phyloP scores from a whole-genome alignment of 371 early-diverging fungal genomes.

The Cokeromyces recurvatus region DNA sequence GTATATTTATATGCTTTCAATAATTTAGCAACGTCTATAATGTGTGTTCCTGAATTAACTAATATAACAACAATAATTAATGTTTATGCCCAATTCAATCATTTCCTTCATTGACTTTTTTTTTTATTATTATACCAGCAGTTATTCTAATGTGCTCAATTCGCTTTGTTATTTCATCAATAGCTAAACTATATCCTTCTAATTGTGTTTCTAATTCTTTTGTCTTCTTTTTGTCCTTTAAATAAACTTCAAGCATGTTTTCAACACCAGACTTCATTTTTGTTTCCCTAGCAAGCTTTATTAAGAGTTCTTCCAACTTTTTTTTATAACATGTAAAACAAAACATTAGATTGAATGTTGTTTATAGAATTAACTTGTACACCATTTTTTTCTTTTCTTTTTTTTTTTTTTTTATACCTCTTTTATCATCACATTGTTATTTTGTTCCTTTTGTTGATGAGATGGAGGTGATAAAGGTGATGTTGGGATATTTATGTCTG shows the following conservation, averaged over 20 bases:
- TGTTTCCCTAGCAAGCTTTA: slow-evolving; percentile 29
- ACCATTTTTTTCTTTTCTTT: neutral
- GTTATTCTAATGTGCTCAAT: slow-evolving; percentile 40
- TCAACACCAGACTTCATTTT: slow-evolving; percentile 48
- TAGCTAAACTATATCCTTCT: slow-evolving; percentile 35
- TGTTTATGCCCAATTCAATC: neutral
- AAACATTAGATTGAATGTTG: neutral
- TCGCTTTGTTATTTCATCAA: slow-evolving; percentile 39
- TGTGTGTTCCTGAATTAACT: slow-evolving; percentile 23
- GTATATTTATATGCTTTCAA: slow-evolving; percentile 34
- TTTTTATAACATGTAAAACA: neutral
- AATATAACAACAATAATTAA: neutral
- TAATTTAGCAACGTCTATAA: slow-evolving; percentile 25
- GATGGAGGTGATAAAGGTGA: neutral
- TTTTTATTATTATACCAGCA: slow-evolving; percentile 34
- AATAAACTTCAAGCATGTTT: slow-evolving; percentile 46
- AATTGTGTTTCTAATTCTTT: slow-evolving; percentile 51
- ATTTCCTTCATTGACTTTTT: neutral
- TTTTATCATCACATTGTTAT: neutral
- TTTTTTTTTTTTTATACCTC: too few relatives aligned
- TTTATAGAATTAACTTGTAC: too few relatives aligned
- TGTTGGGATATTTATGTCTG: neutral
- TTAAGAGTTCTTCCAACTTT: slow-evolving; percentile 24
- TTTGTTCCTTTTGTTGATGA: neutral
- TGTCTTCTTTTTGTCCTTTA: slow-evolving; percentile 46